Percentiles rank a stretch among this genome's conserved stretches.
Evolutionary conservation across 192 early-diverging fungal species (phyloP).

Genomic region (Linnemannia zychae): DNA sequence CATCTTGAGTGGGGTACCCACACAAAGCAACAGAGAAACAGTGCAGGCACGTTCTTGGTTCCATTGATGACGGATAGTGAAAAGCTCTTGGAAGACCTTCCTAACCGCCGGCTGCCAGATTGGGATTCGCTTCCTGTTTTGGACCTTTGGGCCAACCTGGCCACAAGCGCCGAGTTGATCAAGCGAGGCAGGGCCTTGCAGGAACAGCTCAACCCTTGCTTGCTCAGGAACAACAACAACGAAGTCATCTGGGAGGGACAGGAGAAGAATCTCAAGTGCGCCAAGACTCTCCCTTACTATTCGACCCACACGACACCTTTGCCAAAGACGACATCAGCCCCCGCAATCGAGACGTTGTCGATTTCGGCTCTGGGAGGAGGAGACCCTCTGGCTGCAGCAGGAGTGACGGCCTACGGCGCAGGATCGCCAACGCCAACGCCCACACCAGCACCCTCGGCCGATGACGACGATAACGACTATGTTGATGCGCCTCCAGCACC

Average conservation of each 20-base stretch:
- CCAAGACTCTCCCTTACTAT: conserved; percentile 52
- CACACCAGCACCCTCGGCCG: conserved; percentile 16
- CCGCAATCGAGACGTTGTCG: conserved; percentile 32
- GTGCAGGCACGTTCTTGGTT: conserved; percentile 62
- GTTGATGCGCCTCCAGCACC: conserved; percentile 8
- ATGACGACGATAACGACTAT: not conserved
- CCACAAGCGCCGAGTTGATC: conserved; percentile 59
- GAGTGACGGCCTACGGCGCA: not conserved
- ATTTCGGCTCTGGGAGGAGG: conserved; percentile 27
- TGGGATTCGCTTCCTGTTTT: conserved; percentile 63
- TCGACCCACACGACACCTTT: conserved; percentile 50
- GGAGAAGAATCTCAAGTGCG: conserved; percentile 53
- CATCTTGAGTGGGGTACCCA: conserved; percentile 73
- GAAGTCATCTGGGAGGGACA: conserved; percentile 57
- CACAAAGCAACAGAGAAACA: conserved; percentile 63
- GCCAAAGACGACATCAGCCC: conserved; percentile 41
- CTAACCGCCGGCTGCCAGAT: conserved; percentile 60
- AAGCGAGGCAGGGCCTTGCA: conserved; percentile 58
- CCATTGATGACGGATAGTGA: conserved; percentile 70
- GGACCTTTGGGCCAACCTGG: conserved; percentile 68
- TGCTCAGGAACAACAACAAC: conserved; percentile 42
- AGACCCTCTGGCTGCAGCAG: not conserved
- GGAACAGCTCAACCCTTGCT: conserved; percentile 47
- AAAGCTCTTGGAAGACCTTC: conserved; percentile 60
- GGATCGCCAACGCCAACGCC: conserved; percentile 9